These are phyloP conservation scores for Botrytis medusae DNA, from an alignment of 2,329 filamentous ascomycete species.

Conservation along the genomic window DNA sequence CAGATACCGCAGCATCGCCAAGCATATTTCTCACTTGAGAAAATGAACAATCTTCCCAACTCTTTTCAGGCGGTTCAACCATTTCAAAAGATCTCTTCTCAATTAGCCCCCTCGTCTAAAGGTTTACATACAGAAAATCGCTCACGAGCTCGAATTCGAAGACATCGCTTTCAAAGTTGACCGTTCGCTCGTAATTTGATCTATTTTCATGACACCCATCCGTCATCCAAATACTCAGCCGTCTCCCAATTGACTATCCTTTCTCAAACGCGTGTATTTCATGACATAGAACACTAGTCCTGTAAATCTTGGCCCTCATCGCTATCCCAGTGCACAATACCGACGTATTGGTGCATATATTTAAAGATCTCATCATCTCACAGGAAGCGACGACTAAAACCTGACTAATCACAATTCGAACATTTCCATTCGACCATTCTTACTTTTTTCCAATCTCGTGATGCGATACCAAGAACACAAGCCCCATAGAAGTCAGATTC, in stretches of 20 bases:
- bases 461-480: not conserved
- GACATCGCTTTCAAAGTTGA: not conserved
- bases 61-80: not conserved
- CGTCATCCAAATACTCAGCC: not conserved
- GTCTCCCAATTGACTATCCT: not conserved
- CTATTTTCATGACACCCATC: not conserved
- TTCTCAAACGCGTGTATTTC: not conserved
- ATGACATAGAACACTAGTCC: not conserved
- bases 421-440: not conserved
- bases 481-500: not conserved
- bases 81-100: not conserved
- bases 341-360: not conserved
- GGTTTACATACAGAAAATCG: too few relatives aligned
- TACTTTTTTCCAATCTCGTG: not conserved
- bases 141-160: not conserved
- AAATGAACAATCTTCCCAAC: not conserved
- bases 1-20: not conserved
- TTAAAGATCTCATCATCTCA: not conserved
- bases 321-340: not conserved
- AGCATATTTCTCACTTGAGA: not conserved
- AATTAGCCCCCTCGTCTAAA: too few relatives aligned
- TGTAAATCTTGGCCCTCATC: not conserved
- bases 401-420: not conserved
- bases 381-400: fast-evolving
- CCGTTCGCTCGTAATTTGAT: not conserved